phyloP scores from a whole-genome alignment of 1,139 yeast species.

The Magnusiomyces suaveolens region DNA sequence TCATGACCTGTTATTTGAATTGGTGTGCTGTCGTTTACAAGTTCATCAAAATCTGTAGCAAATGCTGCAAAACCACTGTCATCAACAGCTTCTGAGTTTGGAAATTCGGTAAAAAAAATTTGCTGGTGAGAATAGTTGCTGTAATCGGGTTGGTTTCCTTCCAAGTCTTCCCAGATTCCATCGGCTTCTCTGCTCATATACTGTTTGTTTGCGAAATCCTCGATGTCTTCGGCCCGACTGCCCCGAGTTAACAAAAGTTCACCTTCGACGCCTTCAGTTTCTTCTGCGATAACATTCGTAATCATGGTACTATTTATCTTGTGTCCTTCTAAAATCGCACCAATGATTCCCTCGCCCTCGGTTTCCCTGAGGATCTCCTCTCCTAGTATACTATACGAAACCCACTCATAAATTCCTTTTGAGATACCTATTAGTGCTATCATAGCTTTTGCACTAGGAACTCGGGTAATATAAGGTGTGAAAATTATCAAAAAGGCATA shows the following conservation, averaged over 20 bases:
- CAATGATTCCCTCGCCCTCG: not conserved
- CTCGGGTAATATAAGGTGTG: constrained; percentile 26
- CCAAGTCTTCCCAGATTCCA: not conserved
- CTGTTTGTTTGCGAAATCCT: constrained; percentile 8
- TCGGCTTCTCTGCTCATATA: not conserved
- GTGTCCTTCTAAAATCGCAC: constrained; percentile 2
- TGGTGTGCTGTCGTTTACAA: not conserved
- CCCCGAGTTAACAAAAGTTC: constrained; percentile 7
- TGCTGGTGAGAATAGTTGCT: not conserved
- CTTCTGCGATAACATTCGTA: not conserved
- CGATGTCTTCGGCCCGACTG: constrained; percentile 13
- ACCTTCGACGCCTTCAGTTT: constrained; percentile 3
- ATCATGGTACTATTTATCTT: not conserved
- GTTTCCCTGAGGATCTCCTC: constrained; percentile 28
- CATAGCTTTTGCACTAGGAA: constrained; percentile 26
- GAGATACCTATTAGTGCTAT: constrained; percentile 33
- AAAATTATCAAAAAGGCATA: constrained; percentile 30
- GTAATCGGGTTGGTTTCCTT: not conserved
- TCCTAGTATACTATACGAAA: constrained; percentile 35
- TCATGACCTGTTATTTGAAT: not conserved
- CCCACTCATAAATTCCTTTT: constrained; percentile 38
- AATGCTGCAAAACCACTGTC: constrained; percentile 9
- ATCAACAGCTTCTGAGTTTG: constrained; percentile 7
- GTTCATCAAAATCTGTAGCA: constrained; percentile 2
- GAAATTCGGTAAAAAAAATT: not conserved